Conservation (phyloP, 225 moss, liverwort and hornwort genomes). For the Physcomitrium patens region DNA sequence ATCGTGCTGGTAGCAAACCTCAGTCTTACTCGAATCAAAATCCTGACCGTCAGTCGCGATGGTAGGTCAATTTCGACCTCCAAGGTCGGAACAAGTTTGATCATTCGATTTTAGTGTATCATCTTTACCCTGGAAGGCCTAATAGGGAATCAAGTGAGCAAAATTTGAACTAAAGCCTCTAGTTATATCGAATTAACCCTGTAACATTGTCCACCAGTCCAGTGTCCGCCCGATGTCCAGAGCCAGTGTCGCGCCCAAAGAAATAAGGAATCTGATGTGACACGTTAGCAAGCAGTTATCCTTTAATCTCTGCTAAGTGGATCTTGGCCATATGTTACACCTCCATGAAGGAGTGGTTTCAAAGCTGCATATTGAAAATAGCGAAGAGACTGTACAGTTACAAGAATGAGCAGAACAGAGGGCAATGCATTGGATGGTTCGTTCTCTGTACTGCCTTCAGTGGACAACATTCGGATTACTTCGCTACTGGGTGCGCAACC, state of each 20-base stretch:
- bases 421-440: slow-evolving; percentile 21
- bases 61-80: background rate
- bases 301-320: slow-evolving; percentile 25
- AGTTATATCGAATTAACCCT: slow-evolving; percentile 22
- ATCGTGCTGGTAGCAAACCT: background rate
- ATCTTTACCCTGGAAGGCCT: slow-evolving; percentile 13
- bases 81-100: slow-evolving; percentile 9
- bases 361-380: slow-evolving; percentile 25
- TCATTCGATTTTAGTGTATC: slow-evolving; percentile 12
- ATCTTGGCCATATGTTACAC: slow-evolving; percentile 26
- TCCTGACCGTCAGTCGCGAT: background rate
- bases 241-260: background rate
- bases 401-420: slow-evolving; percentile 28
- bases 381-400: slow-evolving; percentile 25
- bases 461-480: slow-evolving; percentile 34
- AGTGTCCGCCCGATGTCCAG: slow-evolving; percentile 6
- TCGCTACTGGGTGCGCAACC: slow-evolving; percentile 72
- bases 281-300: slow-evolving; percentile 29
- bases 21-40: background rate
- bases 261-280: slow-evolving; percentile 25
- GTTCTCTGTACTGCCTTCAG: slow-evolving; percentile 20
- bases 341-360: slow-evolving; percentile 25
- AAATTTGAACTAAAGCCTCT: slow-evolving; percentile 30
- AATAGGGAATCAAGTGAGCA: slow-evolving; percentile 26
- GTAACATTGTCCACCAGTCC: slow-evolving; percentile 3